Conservation (phyloP, 169 alveolate genomes). For the Neospora caninum region DNA sequence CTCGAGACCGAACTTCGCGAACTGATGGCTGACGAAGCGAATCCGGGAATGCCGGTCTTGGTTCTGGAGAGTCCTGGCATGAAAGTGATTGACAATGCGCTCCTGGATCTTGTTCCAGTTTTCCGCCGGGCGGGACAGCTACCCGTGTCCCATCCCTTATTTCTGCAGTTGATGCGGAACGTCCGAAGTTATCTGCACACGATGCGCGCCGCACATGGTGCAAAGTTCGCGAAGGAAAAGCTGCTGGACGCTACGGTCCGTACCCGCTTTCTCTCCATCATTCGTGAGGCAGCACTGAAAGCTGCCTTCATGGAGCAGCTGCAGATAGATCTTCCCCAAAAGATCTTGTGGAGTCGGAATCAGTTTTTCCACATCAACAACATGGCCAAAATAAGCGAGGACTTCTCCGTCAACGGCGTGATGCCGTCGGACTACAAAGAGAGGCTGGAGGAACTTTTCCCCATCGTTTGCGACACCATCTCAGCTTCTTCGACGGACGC, state of each 20-base stretch:
- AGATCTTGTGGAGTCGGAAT: not conserved
- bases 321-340: not conserved
- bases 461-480: conserved; percentile 3
- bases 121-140: conserved; percentile 11
- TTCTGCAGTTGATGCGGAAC: not conserved
- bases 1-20: not conserved
- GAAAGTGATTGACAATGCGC: not conserved
- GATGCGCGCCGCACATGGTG: not conserved
- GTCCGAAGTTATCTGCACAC: conserved; percentile 14
- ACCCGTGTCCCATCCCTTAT: not conserved
- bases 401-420: not conserved
- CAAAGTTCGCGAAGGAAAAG: not conserved
- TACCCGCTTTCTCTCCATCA: not conserved
- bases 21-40: not conserved
- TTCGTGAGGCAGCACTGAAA: not conserved
- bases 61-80: not conserved
- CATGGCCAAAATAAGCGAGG: conserved; percentile 20
- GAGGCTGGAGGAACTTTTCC: not conserved
- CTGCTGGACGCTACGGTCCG: not conserved
- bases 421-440: not conserved
- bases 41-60: not conserved
- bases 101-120: not conserved
- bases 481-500: not conserved
- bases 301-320: conserved; percentile 10
- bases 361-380: conserved; percentile 25